Evolutionary conservation across 768 basidiomycete genomes (phyloP), one percentile per base, ranked within the genome.

Genomic region (Coprinellus aureogranulatus): DNA sequence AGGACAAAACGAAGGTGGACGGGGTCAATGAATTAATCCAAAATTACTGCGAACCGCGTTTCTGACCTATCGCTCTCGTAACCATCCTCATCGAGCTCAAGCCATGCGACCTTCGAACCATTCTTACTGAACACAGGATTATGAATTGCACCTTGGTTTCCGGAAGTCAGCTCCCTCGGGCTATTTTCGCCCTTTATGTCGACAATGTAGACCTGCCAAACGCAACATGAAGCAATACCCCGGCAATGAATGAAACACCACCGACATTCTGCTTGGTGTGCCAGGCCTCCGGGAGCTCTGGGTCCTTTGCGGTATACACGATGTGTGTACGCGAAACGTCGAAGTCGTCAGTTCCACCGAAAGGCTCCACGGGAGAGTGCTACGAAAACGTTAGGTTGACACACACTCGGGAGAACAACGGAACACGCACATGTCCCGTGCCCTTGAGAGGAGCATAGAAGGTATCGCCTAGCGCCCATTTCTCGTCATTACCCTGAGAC

Each of bases 221-320:
- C 18, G 41, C 59, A 30, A 16, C 9, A 44, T n/a, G 53, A 41
- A 53, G 18, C 14, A 20, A 51, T 61, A 44, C 25, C n/a, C n/a
- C 25, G 1, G 22, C 25, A 40, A 46, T 11, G 4, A 12, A 46
- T 12, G 9, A 55, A 12, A 37, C 45, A 46, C 2, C 28, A 40
- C 70, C 28, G 40, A 95, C 89, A 64, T 95, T 87, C 67, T 93
- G 89, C 64, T 91, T 92, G 1, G 96, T 98, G 71, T 98, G 94
- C 80, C 79, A 86, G 0, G 94, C 89, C 42, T 82, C 79, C 12
- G 85, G 84, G 18, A 95, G 79, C 54, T 79, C 65, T 1, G 92
- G 89, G 64, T 96, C 91, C 67, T 95, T 94, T 53, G 93, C 79
- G 4, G 92, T 92, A 67, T 96, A 90, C 34, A 92, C 79, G 54